A percentile compares a stretch with the other conserved stretches of the same genome.
phyloP scores from a whole-genome alignment of 2,329 filamentous ascomycete species.

The Lachnellula suecica region DNA sequence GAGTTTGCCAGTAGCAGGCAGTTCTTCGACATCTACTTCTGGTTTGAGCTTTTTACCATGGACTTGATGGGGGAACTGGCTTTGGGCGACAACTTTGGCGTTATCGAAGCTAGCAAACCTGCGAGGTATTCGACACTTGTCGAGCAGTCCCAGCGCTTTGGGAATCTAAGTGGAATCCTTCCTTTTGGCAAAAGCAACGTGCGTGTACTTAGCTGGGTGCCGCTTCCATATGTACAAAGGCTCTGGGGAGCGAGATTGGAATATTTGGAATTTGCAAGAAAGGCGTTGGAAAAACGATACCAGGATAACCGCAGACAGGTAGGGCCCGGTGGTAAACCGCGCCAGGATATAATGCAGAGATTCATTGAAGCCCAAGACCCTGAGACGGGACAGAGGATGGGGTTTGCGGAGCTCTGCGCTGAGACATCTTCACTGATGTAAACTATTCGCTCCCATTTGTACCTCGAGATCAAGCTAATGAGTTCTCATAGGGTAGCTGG shows the following conservation, averaged over 20 bases:
- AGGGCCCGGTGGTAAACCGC: conserved; percentile 6
- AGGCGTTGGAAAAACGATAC: conserved; percentile 13
- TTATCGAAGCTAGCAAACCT: conserved; percentile 11
- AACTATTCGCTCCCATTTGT: background rate
- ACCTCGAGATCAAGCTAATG: background rate
- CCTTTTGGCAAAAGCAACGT: conserved; percentile 15
- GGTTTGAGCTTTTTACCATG: conserved; percentile 19
- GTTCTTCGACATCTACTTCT: conserved; percentile 17
- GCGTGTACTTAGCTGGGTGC: conserved; percentile 11
- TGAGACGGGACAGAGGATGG: conserved; percentile 14
- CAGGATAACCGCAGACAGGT: conserved; percentile 9
- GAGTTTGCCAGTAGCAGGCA: conserved; percentile 28
- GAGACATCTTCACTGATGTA: conserved; percentile 17
- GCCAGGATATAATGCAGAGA: conserved; percentile 18
- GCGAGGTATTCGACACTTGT: conserved; percentile 15
- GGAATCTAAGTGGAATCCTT: conserved; percentile 12
- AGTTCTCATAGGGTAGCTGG: conserved; percentile 10
- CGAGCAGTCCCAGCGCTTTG: conserved; percentile 11
- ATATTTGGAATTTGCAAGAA: conserved; percentile 12
- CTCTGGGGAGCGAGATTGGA: conserved; percentile 11
- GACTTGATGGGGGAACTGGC: conserved; percentile 17
- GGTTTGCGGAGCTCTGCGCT: conserved; percentile 12
- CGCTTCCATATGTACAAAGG: conserved; percentile 11
- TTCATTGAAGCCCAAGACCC: conserved; percentile 16
- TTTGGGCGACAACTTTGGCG: conserved; percentile 13